phyloP scores from a whole-genome alignment of 129 eudicot genomes.

The Tagetes patula region DNA sequence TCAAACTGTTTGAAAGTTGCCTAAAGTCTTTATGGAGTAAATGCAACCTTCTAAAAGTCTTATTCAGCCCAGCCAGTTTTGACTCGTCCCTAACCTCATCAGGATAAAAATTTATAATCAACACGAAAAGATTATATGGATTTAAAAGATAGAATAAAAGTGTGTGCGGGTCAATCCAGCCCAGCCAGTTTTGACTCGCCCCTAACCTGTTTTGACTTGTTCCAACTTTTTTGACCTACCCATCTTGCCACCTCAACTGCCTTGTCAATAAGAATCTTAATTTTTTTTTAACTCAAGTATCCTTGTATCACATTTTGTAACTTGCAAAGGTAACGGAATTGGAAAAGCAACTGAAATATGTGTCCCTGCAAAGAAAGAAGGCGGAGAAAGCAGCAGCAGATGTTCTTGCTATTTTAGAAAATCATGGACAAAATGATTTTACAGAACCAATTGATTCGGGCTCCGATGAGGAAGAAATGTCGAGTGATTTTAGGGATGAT shows the following conservation, averaged over 20 bases:
- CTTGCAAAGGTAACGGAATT: slow-evolving; percentile 61
- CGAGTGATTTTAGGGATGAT: slow-evolving; percentile 34
- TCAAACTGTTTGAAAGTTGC: slow-evolving; percentile 6
- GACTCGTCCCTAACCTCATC: too few relatives aligned
- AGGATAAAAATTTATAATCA: not conserved
- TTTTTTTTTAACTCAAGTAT: not conserved
- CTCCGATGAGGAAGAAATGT: slow-evolving; percentile 61
- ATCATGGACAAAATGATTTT: slow-evolving; percentile 57
- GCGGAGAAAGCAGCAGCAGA: slow-evolving; percentile 90
- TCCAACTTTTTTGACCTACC: not conserved
- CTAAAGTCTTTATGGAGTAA: not conserved
- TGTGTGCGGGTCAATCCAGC: not conserved
- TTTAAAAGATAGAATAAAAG: not conserved
- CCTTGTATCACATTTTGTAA: slow-evolving; percentile 7
- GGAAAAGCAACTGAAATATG: slow-evolving; percentile 80
- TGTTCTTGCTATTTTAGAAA: slow-evolving; percentile 74
- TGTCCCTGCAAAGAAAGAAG: slow-evolving; percentile 70
- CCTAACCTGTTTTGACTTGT: not conserved
- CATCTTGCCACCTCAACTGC: slow-evolving; percentile 12
- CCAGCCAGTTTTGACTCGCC: not conserved
- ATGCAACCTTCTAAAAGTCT: not conserved
- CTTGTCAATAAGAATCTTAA: slow-evolving; percentile 1
- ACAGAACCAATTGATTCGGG: slow-evolving; percentile 69
- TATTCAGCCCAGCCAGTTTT: not conserved
- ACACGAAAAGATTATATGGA: not conserved